Base-by-base conservation (phyloP, 495 filamentous ascomycete species). In the Friedmanniomyces endolithicus region DNA sequence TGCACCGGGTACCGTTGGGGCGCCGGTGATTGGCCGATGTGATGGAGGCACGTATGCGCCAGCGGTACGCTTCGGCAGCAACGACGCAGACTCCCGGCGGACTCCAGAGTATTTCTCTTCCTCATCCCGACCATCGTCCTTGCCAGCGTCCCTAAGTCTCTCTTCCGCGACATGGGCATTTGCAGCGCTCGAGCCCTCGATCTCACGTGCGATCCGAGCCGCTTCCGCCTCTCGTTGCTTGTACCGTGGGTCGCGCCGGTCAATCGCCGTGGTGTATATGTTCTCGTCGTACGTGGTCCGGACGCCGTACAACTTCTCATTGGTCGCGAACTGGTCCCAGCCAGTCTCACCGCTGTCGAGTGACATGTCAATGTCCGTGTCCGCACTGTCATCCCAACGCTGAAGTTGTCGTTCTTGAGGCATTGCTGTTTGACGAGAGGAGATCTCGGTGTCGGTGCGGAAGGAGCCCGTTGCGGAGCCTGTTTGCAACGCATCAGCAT, bases 261-360 rank as follows among this genome's bases (percentile, higher is more conserved):
- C 82, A 59, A 99, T 87, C 11, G 76, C 72, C 19, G 90, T 97
- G 11, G 94, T 99, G 66, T 99, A 99, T 45, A 90, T 80, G 62
- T 84, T 87, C 68, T 97, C 94, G 60, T 96, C 83, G 65, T 95
- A 97, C 59, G 85, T 85, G 17, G 81, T 88, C 69, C 79, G 87
- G 34, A 90, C 69, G 9, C 92, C 92, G 65, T 94, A 97, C 2
- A 86, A 80, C 33, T 81, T 77, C 67, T 94, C 84, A 60, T 98
- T 97, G 40, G 75, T 80, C 63, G 87, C 85, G 62, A 99, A 99
- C 66, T 99, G 92, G 66, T 99, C 88, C 92, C 92, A 99, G 19
- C 55, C 60, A 6, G 63, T 50, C 7, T 52, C 57, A 29, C 67
- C 61, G 29, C 72, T 76, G 59, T 94, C 88, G 29, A 94, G 71